phyloP scores from a whole-genome alignment of 352 stramenopile genomes.

The Phytophthora citrophthora region DNA sequence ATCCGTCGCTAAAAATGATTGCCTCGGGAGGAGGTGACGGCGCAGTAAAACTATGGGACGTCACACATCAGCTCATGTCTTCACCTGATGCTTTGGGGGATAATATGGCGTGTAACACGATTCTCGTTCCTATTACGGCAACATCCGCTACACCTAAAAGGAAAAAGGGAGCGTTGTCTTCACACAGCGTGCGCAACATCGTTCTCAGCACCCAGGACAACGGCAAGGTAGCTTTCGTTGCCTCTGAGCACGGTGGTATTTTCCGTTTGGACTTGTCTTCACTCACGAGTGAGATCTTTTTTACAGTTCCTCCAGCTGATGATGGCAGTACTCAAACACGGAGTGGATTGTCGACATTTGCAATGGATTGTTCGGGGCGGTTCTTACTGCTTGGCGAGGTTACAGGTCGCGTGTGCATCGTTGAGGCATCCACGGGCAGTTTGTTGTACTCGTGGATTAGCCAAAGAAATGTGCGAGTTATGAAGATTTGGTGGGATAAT shows the following conservation, averaged over 20 bases:
- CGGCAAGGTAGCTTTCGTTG: constrained; percentile 53
- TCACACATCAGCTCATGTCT: constrained; percentile 61
- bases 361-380: constrained; percentile 36
- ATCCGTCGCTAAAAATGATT: constrained; percentile 49
- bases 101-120: constrained; percentile 26
- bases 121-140: constrained; percentile 27
- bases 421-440: constrained; percentile 46
- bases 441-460: constrained; percentile 54
- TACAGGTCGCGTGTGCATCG: constrained; percentile 50
- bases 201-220: constrained; percentile 39
- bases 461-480: constrained; percentile 56
- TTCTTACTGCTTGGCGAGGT: constrained; percentile 67
- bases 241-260: constrained; percentile 68
- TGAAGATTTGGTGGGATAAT: constrained; percentile 78
- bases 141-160: constrained; percentile 18
- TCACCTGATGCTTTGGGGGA: constrained; percentile 20
- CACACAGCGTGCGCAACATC: constrained; percentile 61
- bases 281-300: constrained; percentile 43
- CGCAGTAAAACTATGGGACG: constrained; percentile 82
- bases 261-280: constrained; percentile 50
- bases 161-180: constrained; percentile 37
- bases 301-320: constrained; percentile 14
- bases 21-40: constrained; percentile 82
- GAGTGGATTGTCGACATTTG: constrained; percentile 48
- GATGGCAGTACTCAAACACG: constrained; percentile 15